Percentiles rank a stretch among this genome's conserved stretches.
Conservation (phyloP, 2,329 filamentous ascomycete species). For the Nothopassalora personata region DNA sequence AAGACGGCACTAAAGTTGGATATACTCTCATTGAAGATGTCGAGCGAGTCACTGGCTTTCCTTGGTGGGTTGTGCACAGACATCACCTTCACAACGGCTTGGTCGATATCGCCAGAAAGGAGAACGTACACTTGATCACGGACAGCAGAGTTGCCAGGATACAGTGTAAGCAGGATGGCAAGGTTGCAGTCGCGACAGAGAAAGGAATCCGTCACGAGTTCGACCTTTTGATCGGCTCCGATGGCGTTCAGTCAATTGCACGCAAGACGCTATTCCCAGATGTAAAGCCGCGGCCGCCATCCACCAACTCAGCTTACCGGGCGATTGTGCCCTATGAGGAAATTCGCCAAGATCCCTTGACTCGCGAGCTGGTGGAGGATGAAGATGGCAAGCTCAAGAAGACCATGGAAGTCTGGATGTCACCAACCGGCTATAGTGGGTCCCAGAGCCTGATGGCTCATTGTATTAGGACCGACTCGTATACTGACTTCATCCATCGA, state of each 20-base stretch:
- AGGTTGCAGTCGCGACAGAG: slow-evolving; percentile 30
- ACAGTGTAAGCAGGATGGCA: slow-evolving; percentile 23
- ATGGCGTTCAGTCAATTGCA: slow-evolving; percentile 32
- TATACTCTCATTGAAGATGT: slow-evolving; percentile 34
- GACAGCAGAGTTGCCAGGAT: slow-evolving; percentile 35
- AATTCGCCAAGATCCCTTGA: slow-evolving; percentile 39
- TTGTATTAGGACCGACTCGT: not conserved
- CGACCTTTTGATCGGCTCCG: slow-evolving; percentile 30
- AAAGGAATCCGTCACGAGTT: slow-evolving; percentile 21
- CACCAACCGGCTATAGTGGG: slow-evolving; percentile 14
- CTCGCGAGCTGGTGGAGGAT: slow-evolving; percentile 28
- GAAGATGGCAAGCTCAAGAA: slow-evolving; percentile 32
- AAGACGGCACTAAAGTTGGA: slow-evolving; percentile 38
- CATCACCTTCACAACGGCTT: slow-evolving; percentile 45
- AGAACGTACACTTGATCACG: slow-evolving; percentile 38
- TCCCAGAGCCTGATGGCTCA: not conserved
- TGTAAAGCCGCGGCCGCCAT: slow-evolving; percentile 37
- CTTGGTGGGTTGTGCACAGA: slow-evolving; percentile 46
- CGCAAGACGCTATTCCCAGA: slow-evolving; percentile 39
- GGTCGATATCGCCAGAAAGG: slow-evolving; percentile 35
- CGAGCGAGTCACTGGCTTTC: slow-evolving; percentile 31
- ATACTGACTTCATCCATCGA: slow-evolving; percentile 16
- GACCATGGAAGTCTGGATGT: slow-evolving; percentile 46
- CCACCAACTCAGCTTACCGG: slow-evolving; percentile 44
- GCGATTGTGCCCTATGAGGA: slow-evolving; percentile 42